Percentiles rank a stretch among this genome's conserved stretches.
Conservation (phyloP, 192 early-diverging fungal species). For the Coemansia umbellata region DNA sequence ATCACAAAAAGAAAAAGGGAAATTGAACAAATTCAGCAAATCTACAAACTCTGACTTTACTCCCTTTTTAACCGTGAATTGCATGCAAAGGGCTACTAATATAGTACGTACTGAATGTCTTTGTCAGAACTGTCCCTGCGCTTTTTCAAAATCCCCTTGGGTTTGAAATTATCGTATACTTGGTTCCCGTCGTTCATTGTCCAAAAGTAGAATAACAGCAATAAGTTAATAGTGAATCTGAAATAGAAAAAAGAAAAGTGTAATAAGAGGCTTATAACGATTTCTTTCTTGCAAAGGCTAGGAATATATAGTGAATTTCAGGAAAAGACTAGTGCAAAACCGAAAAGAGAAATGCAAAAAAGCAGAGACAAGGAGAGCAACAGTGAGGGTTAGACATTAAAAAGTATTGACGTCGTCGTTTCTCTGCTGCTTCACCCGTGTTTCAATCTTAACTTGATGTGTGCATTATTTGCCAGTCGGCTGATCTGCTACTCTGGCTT, state of each 20-base stretch:
- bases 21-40: neutral
- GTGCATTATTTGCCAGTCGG: no score
- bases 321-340: no score
- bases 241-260: neutral
- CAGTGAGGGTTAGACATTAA: no score
- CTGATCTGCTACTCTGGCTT: no score
- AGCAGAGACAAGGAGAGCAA: no score
- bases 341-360: no score
- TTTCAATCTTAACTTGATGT: no score
- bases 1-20: neutral
- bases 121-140: constrained; percentile 17
- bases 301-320: no score
- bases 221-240: neutral
- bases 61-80: neutral
- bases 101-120: constrained; percentile 27
- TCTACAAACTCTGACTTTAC: neutral
- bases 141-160: constrained; percentile 51
- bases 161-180: constrained; percentile 12
- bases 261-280: neutral
- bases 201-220: no score
- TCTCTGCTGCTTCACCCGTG: no score
- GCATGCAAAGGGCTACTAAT: neutral
- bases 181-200: neutral
- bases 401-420: no score
- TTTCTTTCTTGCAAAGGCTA: neutral